Conservation (phyloP, 2,329 filamentous ascomycete species). For the Tolypocladium album region DNA sequence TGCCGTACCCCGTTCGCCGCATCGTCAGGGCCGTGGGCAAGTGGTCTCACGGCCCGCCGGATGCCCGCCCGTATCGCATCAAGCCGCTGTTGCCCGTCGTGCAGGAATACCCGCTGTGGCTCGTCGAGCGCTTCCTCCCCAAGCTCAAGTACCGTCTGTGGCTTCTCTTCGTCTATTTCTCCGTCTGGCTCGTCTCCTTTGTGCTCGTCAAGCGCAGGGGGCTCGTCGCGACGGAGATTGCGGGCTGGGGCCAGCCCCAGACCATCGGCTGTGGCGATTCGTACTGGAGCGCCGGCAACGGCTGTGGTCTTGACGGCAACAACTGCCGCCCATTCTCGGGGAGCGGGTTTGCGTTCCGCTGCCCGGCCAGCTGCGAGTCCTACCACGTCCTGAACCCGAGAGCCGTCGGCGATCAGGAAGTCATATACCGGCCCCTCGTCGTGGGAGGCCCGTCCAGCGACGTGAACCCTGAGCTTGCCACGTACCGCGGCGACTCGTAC, state of each 20-base stretch:
- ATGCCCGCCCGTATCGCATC: slow-evolving; percentile 37
- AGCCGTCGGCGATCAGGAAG: slow-evolving; percentile 60
- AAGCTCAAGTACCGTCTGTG: slow-evolving; percentile 45
- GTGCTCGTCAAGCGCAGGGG: slow-evolving; percentile 57
- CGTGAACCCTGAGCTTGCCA: slow-evolving; percentile 28
- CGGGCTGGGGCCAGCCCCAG: slow-evolving; percentile 55
- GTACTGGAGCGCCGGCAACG: slow-evolving; percentile 62
- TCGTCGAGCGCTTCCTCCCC: slow-evolving; percentile 54
- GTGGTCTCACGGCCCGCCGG: slow-evolving; percentile 48
- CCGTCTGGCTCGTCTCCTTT: slow-evolving; percentile 60
- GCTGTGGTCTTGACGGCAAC: slow-evolving; percentile 64
- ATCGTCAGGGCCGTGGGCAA: slow-evolving; percentile 26
- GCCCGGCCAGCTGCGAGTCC: slow-evolving; percentile 60
- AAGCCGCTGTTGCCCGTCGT: slow-evolving; percentile 51
- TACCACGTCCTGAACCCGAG: slow-evolving; percentile 59
- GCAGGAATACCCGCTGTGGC: slow-evolving; percentile 54
- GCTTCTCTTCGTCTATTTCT: slow-evolving; percentile 49
- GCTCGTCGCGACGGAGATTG: slow-evolving; percentile 47
- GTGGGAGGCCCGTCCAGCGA: slow-evolving; percentile 51
- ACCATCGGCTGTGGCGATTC: slow-evolving; percentile 56
- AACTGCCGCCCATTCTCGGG: slow-evolving; percentile 66
- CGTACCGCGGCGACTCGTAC: slow-evolving; percentile 84
- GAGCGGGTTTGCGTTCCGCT: slow-evolving; percentile 61
- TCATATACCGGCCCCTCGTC: slow-evolving; percentile 54
- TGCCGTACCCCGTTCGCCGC: slow-evolving; percentile 45